Conservation (phyloP, 257 asterid genomes). For the Striga asiatica region DNA sequence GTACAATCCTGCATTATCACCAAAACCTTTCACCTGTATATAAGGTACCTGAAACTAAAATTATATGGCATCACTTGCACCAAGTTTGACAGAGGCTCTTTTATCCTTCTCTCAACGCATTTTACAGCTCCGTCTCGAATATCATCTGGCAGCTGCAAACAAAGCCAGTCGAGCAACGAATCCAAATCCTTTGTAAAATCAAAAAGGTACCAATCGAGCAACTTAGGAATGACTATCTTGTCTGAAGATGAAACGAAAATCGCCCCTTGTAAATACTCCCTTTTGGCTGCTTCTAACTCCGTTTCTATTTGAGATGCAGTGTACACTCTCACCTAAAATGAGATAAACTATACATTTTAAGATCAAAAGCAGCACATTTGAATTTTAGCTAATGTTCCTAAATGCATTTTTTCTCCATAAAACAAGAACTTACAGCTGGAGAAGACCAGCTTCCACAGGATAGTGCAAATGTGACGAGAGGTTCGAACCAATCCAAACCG, state of each 20-base stretch:
- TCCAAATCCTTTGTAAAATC: slow-evolving; percentile 79
- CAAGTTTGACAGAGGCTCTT: slow-evolving; percentile 32
- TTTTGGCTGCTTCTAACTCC: slow-evolving; percentile 60
- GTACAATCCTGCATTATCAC: neutral
- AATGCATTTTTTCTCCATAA: neutral
- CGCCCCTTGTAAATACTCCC: slow-evolving; percentile 66
- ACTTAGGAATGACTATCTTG: slow-evolving; percentile 59
- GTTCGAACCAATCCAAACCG: slow-evolving; percentile 86
- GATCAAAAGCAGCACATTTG: too few species aligned
- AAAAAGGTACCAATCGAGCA: slow-evolving; percentile 73
- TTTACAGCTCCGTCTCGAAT: slow-evolving; percentile 35
- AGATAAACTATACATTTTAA: too few species aligned
- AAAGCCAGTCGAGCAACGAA: slow-evolving; percentile 65
- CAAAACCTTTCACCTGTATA: slow-evolving; percentile 14
- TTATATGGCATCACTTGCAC: slow-evolving; percentile 56
- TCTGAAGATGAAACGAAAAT: slow-evolving; percentile 46
- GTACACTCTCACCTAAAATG: slow-evolving; percentile 55
- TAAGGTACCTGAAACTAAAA: slow-evolving; percentile 72
- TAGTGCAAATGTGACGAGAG: slow-evolving; percentile 80
- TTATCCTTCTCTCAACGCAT: slow-evolving; percentile 36
- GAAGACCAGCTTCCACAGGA: slow-evolving; percentile 92
- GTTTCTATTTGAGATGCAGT: slow-evolving; percentile 55
- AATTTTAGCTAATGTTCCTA: too few species aligned
- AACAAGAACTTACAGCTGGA: slow-evolving; percentile 60
- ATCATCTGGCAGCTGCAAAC: slow-evolving; percentile 62